Percentiles rank a stretch among this genome's conserved stretches.
phyloP scores from a whole-genome alignment of 2,329 filamentous ascomycete species.

The Purpureocillium lavendulum region DNA sequence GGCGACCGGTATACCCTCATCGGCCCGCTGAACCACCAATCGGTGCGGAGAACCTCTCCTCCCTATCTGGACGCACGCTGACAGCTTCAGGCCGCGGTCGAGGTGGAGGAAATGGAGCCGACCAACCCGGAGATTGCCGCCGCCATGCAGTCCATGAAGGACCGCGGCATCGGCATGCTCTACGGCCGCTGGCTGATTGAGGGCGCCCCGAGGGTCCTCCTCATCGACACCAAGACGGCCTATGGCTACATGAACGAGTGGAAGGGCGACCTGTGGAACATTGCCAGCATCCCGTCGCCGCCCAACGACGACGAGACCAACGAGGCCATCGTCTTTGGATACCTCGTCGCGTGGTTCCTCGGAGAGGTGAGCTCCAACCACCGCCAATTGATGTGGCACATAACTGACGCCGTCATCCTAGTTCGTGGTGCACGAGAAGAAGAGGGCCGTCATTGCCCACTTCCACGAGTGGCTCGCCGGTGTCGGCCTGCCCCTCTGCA shows the following conservation, averaged over 20 bases:
- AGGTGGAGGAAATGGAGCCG: conserved; percentile 89
- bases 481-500: conserved; percentile 83
- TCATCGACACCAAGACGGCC: conserved; percentile 91
- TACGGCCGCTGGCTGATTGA: conserved; percentile 98
- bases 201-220: conserved; percentile 82
- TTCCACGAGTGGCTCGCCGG: conserved; percentile 99
- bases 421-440: conserved; percentile 92
- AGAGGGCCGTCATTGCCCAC: conserved; percentile 87
- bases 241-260: conserved; percentile 91
- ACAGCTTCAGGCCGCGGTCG: conserved; percentile 70
- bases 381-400: too few species aligned
- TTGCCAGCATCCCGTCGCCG: conserved; percentile 87
- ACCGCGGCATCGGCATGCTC: conserved; percentile 79
- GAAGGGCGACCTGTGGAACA: conserved; percentile 94
- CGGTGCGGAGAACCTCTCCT: conserved; percentile 45
- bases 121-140: conserved; percentile 68
- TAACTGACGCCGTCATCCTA: conserved; percentile 29
- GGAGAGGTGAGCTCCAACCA: conserved; percentile 65
- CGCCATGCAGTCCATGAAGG: conserved; percentile 88
- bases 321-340: conserved; percentile 95
- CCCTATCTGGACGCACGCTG: conserved; percentile 4
- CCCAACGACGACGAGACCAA: conserved; percentile 91
- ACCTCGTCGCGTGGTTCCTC: conserved; percentile 94
- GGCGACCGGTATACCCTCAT: conserved; percentile 93
- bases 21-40: conserved; percentile 84